Conservation (phyloP, 352 stramenopile species). For the Globisporangium alternatum region DNA sequence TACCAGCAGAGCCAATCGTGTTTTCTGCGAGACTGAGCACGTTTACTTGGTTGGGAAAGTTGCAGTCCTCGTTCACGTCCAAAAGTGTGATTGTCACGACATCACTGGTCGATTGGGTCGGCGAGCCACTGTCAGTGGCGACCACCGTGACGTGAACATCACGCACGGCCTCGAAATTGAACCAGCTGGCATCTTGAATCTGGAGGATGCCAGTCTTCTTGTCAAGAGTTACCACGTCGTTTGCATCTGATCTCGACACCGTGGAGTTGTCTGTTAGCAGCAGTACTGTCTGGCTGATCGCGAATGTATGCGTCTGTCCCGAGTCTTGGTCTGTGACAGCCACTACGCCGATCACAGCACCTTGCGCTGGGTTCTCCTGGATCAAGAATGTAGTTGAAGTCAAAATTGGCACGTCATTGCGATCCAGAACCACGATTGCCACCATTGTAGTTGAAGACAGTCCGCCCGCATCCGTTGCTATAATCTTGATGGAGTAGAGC, state of each 20-base stretch:
- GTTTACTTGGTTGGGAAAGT: neutral
- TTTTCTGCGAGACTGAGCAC: neutral
- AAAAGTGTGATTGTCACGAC: neutral
- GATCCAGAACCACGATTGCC: conserved; percentile 6
- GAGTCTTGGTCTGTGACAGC: conserved; percentile 6
- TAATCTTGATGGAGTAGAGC: conserved; percentile 1
- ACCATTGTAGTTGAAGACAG: neutral
- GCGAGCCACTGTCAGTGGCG: conserved; percentile 4
- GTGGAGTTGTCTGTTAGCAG: conserved; percentile 5
- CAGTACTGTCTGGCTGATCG: neutral
- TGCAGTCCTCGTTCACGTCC: conserved; percentile 11
- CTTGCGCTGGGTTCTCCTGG: neutral
- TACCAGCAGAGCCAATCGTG: neutral
- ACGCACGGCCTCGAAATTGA: conserved; percentile 10
- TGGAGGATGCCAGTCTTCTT: neutral
- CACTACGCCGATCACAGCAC: neutral
- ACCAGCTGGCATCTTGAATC: neutral
- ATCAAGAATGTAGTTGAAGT: neutral
- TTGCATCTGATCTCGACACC: neutral
- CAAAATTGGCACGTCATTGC: conserved; percentile 5
- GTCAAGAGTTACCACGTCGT: neutral
- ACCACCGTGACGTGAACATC: conserved; percentile 3
- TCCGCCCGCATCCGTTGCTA: neutral
- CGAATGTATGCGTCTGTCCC: conserved; percentile 8
- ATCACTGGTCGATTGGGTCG: neutral